Evolutionary conservation across 495 filamentous ascomycete genomes (phyloP).

Genomic region (Penicillium taxi): DNA sequence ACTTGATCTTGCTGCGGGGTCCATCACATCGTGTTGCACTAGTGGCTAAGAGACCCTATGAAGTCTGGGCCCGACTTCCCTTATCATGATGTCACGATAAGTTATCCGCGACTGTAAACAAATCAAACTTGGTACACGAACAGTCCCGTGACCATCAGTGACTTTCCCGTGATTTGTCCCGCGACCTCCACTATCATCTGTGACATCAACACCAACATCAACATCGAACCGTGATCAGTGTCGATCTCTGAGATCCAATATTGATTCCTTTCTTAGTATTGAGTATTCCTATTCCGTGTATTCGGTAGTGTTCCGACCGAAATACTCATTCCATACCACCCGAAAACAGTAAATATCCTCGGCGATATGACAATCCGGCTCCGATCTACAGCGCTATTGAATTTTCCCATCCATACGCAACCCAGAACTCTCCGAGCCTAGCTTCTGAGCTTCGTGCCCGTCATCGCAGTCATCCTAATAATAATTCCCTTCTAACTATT

Average conservation of each 20-base stretch:
- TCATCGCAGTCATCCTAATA: constrained; percentile 9
- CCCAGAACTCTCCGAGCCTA: too few species aligned
- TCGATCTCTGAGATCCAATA: neutral
- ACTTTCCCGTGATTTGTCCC: too few species aligned
- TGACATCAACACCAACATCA: constrained; percentile 2
- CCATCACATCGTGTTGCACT: constrained; percentile 18
- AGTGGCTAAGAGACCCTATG: too few species aligned
- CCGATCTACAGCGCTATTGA: constrained; percentile 28
- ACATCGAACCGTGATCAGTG: neutral
- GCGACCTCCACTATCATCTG: too few species aligned
- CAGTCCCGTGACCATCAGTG: constrained; percentile 17
- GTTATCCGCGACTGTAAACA: constrained; percentile 17
- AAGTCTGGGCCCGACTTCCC: constrained; percentile 10
- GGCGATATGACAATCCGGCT: constrained; percentile 12
- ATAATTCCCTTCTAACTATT: neutral
- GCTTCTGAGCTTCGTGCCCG: constrained; percentile 20
- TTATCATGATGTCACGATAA: constrained; percentile 18
- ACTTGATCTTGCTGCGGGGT: constrained; percentile 23
- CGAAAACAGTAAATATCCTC: neutral
- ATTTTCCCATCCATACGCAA: constrained; percentile 9
- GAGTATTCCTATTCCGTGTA: constrained; percentile 2
- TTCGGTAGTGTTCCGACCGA: constrained; percentile 9
- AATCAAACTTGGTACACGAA: constrained; percentile 16
- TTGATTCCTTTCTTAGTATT: neutral
- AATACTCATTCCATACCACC: constrained; percentile 16